Evolutionary conservation across 371 early-diverging fungal genomes (phyloP).

Genomic region (Capillidium rhysosporum): DNA sequence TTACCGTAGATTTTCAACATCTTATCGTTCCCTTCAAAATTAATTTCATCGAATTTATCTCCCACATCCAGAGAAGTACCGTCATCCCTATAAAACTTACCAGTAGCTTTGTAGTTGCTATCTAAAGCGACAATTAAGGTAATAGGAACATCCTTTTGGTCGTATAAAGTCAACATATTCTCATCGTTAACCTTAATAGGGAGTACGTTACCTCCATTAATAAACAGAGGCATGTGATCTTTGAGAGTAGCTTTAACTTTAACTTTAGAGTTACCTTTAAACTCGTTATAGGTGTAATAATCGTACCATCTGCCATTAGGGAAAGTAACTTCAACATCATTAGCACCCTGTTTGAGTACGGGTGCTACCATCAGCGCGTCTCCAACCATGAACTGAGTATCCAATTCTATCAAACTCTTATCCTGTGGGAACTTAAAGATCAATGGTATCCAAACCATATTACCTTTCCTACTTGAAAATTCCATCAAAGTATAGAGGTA

Average conservation of each 20-base stretch:
- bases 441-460: slow-evolving; percentile 47
- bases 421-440: slow-evolving; percentile 60
- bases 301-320: slow-evolving; percentile 19
- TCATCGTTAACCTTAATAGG: too few species aligned
- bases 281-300: too few species aligned
- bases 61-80: background rate
- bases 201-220: too few species aligned
- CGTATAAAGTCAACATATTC: too few species aligned
- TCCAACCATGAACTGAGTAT: slow-evolving; percentile 74
- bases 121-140: too few species aligned
- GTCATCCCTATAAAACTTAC: background rate
- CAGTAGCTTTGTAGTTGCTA: too few species aligned
- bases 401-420: slow-evolving; percentile 39
- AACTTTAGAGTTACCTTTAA: too few species aligned
- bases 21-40: background rate
- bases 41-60: background rate
- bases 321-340: slow-evolving; percentile 39
- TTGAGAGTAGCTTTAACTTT: too few species aligned
- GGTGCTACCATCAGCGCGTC: slow-evolving; percentile 53
- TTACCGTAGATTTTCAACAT: background rate
- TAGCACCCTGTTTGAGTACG: slow-evolving; percentile 30
- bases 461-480: slow-evolving; percentile 18
- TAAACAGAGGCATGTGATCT: too few species aligned
- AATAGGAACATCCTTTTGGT: too few species aligned
- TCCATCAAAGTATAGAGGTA: slow-evolving; percentile 36